Evolutionary conservation across 2,329 filamentous ascomycete species (phyloP).

Genomic region (Penicillium sp.): DNA sequence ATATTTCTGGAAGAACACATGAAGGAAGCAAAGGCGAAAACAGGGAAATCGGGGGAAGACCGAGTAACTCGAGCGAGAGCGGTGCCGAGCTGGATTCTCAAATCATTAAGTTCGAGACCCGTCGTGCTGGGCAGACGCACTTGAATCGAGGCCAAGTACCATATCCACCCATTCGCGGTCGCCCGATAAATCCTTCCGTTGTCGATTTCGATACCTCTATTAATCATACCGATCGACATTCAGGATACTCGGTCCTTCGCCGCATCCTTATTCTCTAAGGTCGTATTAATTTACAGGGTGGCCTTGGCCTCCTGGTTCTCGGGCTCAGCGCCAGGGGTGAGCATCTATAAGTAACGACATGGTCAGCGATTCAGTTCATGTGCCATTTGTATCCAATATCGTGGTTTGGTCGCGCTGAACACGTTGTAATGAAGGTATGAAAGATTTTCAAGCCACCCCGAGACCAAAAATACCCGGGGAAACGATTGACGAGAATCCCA

Average conservation of each 20-base stretch:
- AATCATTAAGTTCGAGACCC: neutral
- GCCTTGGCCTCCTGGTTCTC: conserved; percentile 34
- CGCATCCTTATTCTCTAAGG: conserved; percentile 19
- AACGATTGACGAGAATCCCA: neutral
- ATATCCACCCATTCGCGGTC: neutral
- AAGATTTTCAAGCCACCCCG: conserved; percentile 8
- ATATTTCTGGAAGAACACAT: conserved; percentile 26
- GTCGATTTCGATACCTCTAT: conserved; percentile 1
- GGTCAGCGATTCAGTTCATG: conserved; percentile 12
- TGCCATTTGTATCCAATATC: too few relatives aligned
- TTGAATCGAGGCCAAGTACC: neutral
- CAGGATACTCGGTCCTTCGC: conserved; percentile 17
- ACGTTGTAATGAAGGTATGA: neutral
- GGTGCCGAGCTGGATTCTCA: neutral
- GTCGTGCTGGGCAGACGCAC: neutral
- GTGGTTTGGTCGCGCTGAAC: neutral
- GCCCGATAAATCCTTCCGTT: neutral
- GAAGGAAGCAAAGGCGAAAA: conserved; percentile 20
- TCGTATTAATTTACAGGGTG: conserved; percentile 36
- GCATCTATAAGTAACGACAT: conserved; percentile 33
- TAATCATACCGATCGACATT: conserved; percentile 3
- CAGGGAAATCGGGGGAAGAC: neutral
- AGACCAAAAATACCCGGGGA: neutral
- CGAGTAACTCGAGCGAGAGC: neutral
- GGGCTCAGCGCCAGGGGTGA: conserved; percentile 38